Evolutionary conservation across 2,329 filamentous ascomycete genomes (phyloP).

Genomic region (Fusarium coffeatum): DNA sequence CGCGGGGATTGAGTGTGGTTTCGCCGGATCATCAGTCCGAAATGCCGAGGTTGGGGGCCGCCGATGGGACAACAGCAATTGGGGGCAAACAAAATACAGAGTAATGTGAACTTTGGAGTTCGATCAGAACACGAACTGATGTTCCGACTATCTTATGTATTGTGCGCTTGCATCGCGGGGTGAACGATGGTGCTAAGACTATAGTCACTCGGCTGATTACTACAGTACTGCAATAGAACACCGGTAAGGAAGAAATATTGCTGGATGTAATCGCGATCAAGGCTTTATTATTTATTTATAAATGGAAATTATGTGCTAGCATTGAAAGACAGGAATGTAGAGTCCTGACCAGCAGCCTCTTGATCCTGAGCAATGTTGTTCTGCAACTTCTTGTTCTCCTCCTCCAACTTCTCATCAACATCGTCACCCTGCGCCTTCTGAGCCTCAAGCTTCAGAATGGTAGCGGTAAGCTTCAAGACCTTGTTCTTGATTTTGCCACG

Average conservation of each 20-base stretch:
- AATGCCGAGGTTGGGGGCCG: conserved; percentile 4
- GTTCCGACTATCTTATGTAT: accelerated
- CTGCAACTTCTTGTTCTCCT: conserved; percentile 63
- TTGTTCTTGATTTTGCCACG: conserved; percentile 71
- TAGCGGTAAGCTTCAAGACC: conserved; percentile 67
- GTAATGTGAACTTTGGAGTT: accelerated
- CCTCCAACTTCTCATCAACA: conserved; percentile 57
- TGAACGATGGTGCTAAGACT: neutral
- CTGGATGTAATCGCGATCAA: too few species aligned
- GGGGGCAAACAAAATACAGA: accelerated
- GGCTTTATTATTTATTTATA: neutral
- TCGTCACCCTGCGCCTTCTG: conserved; percentile 63
- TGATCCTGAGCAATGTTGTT: conserved; percentile 64
- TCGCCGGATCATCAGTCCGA: conserved; percentile 41
- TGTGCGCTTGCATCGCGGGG: accelerated
- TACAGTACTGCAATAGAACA: too few species aligned
- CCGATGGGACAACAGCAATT: neutral
- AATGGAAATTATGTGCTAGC: conserved; percentile 13
- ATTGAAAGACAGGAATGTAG: conserved; percentile 49
- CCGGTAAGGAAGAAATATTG: too few species aligned
- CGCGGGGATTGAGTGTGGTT: conserved; percentile 12
- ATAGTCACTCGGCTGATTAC: neutral
- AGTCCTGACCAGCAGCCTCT: conserved; percentile 59
- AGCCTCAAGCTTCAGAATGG: conserved; percentile 62
- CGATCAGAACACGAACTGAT: accelerated